Evolutionary conservation across 1,139 yeast species (phyloP), one percentile per base, ranked within the genome.

Genomic region (Magnusiomyces tetraspermus): DNA sequence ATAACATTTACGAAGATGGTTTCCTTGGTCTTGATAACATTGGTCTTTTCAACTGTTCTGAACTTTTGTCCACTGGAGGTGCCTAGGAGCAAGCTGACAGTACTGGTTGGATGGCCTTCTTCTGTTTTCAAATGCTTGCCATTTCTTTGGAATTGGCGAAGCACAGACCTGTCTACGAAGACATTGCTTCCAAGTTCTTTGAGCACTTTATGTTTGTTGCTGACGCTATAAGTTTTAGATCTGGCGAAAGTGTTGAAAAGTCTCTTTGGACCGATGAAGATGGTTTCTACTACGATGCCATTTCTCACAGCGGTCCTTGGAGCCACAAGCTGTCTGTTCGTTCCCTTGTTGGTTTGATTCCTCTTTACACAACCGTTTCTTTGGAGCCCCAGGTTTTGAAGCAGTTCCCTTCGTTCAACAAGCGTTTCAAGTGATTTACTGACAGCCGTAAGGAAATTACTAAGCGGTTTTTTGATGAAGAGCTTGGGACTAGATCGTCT

Each of bases 81-180:
- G 79, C 77, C 47, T 75, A 90, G 60, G 95, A 89, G 67, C 97
- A 90, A 70, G 96, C 97, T 0, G 97, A 90, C 68, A 87, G 96
- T 30, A 90, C 97, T 6, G 97, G 97, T 44, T 90, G 97, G 97
- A 87, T 90, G 95, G 97, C 96, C 0, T 90, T 92, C 71, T 90
- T 83, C 71, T 81, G 87, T 41, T 74, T 90, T 61, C 95, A 87
- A 67, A 89, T 90, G 97, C 77, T 90, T 68, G 90, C 89, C 67
- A 90, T 90, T 66, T 94, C 97, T 0, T 76, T 90, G 60, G 97
- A 90, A 68, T 77, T 90, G 62, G 86, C 97, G 36, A 88, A 86
- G 67, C 80, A 85, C 50, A 82, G 89, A 60, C 83, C 89, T 0
- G 95, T 87, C 23, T 90, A 90, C 69, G 97, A 90, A 70, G 94